Evolutionary conservation across 345 rosid species (phyloP).

Genomic region (Crucihimalaya himalaica): DNA sequence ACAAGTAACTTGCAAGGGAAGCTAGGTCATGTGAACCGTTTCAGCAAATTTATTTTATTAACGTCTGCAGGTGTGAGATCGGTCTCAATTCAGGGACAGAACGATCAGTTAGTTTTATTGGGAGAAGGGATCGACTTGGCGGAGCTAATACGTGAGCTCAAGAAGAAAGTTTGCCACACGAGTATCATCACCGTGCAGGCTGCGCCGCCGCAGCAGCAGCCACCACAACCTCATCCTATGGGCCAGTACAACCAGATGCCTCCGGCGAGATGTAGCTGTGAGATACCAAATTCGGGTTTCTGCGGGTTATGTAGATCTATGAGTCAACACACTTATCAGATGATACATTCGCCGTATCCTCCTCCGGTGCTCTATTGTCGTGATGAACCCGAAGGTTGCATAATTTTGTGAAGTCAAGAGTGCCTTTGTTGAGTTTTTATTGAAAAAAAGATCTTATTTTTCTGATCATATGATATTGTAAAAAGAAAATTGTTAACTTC

Average conservation of each 20-base stretch:
- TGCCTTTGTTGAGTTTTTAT: constrained; percentile 3
- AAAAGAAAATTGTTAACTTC: neutral
- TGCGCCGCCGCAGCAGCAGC: constrained; percentile 2
- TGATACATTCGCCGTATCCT: neutral
- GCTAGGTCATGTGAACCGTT: constrained; percentile 18
- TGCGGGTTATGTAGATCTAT: constrained; percentile 30
- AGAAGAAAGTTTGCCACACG: constrained; percentile 29
- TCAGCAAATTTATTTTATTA: neutral
- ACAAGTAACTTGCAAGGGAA: constrained; percentile 15
- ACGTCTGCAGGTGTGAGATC: constrained; percentile 31
- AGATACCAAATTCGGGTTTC: constrained; percentile 25
- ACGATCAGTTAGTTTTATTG: constrained; percentile 35
- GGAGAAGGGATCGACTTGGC: constrained; percentile 39
- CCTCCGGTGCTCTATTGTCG: constrained; percentile 15
- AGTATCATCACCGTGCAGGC: constrained; percentile 38
- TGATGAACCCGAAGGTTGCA: constrained; percentile 14
- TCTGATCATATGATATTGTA: neutral
- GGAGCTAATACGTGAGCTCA: constrained; percentile 28
- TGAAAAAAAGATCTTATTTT: neutral
- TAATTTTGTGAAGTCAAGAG: constrained; percentile 32
- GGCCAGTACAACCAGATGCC: constrained; percentile 23
- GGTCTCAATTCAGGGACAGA: constrained; percentile 34
- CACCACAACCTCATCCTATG: neutral
- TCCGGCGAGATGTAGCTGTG: constrained; percentile 33
- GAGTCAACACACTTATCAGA: constrained; percentile 1